Percentiles rank a stretch among this genome's conserved stretches.
These are phyloP conservation scores for Didymosphaeria variabile DNA, from an alignment of 2,329 filamentous ascomycete species.

Conservation along the genomic window DNA sequence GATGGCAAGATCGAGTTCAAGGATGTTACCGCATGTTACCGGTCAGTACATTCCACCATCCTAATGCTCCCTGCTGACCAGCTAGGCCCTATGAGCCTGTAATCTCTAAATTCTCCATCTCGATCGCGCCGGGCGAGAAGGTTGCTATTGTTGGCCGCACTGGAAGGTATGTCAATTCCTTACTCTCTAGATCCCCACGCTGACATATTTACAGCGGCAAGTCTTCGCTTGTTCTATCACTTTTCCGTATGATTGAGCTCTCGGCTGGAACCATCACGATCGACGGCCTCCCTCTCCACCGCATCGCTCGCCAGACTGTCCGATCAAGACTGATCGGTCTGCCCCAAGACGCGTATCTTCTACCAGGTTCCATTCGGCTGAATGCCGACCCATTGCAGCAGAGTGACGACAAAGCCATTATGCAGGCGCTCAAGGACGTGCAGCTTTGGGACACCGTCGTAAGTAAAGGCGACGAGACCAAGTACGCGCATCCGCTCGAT, in stretches of 20 bases:
- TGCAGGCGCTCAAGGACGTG: conserved; percentile 57
- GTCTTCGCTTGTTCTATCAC: conserved; percentile 58
- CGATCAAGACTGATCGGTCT: conserved; percentile 58
- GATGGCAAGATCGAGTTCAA: conserved; percentile 55
- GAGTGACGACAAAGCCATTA: conserved; percentile 52
- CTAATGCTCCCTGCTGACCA: no score
- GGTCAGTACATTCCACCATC: no score
- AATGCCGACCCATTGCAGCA: conserved; percentile 58
- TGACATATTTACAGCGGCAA: conserved; percentile 57
- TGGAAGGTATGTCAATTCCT: conserved; percentile 51
- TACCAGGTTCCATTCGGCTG: conserved; percentile 57
- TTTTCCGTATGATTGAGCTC: conserved; percentile 61
- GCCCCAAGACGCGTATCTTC: conserved; percentile 63
- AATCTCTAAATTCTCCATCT: conserved; percentile 58
- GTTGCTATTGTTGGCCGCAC: conserved; percentile 64
- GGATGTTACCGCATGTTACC: conserved; percentile 57
- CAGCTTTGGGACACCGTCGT: conserved; percentile 55
- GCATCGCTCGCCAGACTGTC: conserved; percentile 55
- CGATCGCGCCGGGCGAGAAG: conserved; percentile 58
- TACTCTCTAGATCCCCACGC: not conserved
- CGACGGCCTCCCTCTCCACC: conserved; percentile 58
- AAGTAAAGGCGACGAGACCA: conserved; percentile 38
- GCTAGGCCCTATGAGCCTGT: conserved; percentile 50
- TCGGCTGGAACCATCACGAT: conserved; percentile 55
- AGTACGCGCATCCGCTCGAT: conserved; percentile 44